Percentiles rank a stretch among this genome's conserved stretches.
Evolutionary conservation across 495 filamentous ascomycete genomes (phyloP).

Genomic region (Aspergillus taichungensis): DNA sequence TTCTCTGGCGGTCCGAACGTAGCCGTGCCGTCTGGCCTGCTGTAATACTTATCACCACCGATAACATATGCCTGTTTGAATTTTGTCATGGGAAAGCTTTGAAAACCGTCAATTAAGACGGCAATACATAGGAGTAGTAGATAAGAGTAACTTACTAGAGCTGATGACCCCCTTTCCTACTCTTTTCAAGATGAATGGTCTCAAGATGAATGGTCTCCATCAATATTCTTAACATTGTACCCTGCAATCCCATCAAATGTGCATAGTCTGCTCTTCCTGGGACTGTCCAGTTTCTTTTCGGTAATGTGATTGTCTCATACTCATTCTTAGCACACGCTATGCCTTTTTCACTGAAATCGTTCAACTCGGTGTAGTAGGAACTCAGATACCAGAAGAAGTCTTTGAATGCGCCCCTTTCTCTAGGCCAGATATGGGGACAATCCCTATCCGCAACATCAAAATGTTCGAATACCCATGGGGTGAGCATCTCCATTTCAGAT

Average conservation of each 20-base stretch:
- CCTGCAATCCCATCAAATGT: background rate
- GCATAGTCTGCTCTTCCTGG: background rate
- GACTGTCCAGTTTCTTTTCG: background rate
- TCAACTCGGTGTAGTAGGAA: background rate
- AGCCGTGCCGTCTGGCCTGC: background rate
- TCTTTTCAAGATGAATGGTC: no score
- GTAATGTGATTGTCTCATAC: background rate
- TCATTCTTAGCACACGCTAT: background rate
- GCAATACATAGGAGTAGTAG: background rate
- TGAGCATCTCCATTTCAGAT: no score
- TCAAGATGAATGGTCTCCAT: background rate
- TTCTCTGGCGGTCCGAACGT: background rate
- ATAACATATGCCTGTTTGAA: constrained; percentile 3
- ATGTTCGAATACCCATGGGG: no score
- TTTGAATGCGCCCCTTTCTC: background rate
- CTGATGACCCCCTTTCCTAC: background rate
- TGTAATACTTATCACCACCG: background rate
- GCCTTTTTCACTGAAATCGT: background rate
- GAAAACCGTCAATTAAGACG: background rate
- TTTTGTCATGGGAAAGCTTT: background rate
- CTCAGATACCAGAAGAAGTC: background rate
- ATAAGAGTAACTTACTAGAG: constrained; percentile 1
- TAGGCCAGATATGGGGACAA: background rate
- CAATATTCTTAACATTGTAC: background rate
- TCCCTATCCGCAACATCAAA: no score